Evolutionary conservation across 768 basidiomycete genomes (phyloP), one percentile per base, ranked within the genome.

Genomic region (Lyophyllum atratum): DNA sequence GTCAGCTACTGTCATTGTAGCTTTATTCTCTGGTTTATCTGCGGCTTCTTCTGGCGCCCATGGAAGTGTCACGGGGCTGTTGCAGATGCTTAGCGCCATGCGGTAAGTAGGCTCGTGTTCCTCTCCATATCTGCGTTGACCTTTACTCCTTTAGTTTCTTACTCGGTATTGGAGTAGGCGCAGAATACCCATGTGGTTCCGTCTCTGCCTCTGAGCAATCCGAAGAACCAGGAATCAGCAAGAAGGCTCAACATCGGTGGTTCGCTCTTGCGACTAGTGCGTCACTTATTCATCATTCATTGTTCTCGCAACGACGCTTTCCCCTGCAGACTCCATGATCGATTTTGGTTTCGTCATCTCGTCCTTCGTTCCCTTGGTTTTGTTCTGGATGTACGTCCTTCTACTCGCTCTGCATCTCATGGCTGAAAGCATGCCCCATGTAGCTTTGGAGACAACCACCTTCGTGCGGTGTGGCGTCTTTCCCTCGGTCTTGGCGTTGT

Each of bases 161-260:
- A 1, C 79, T 95, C 44, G 95, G 95, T 34, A 88, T 95, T 52
- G 94, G 94, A 22, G 80, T 94, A 0, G 92, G 93, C 4, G 91
- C 90, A 4, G 91, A 92, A 70, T 95, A 95, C 62, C 95, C 95
- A 7, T 92, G 92, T 59, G 94, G 95, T 24, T 90, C 89, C 0
- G 92, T 94, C 15, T 90, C 93, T 4, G 89, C 89, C 7, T 89
- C 92, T 1, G 95, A 97, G 66, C 91, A 93, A 65, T 90, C 93
- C 2, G 95, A 97, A 69, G 90, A 92, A 69, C 78, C 83, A 9
- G 84, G 83, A 9, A 88, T 96, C 64, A 78, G 71, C 62, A 93
- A 91, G 73, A 85, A 85, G 52, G 81, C 89, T 4, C 95, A 93
- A 66, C 89, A 95, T 69, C 75, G 87, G 51, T 92, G 93, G 85